Base-by-base conservation (phyloP, 345 rosid species). In the Syzygium jambos region DNA sequence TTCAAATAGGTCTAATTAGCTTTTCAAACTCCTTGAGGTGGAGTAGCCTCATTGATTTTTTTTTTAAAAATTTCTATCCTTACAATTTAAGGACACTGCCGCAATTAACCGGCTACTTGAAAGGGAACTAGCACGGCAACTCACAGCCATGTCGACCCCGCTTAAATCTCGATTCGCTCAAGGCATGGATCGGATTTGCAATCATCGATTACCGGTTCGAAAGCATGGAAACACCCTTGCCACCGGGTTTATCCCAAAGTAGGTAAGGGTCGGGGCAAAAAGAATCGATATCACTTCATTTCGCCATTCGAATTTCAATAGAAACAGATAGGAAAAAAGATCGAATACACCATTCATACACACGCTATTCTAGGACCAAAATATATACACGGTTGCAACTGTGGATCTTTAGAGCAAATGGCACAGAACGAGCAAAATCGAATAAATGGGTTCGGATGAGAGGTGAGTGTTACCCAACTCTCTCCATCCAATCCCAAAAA, bases 381-480 rank as follows among this genome's bases (percentile, higher is more conserved):
- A 9, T 4, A 9, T 19, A 21, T 38, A 43, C 46, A 5, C 7
- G 82, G 82, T 10, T 19, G 82, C 49, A 38, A 73, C 8, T 2
- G 49, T 21, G 82, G 49, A 73, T 22, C 49, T 73, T 73, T 34
- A 73, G 23, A 19, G 49, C 80, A 73, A 57, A 51, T 51, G 49
- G 41, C 27, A 14, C 2, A 7, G 77, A 2, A n/a, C n/a, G 41
- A 52, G 30, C 6, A 34, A 29, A 2, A 53, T 21, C 22, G 46
- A 52, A 53, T 85, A 78, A 87, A 57, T 55, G 52, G 5, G 87
- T 38, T 73, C 23, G 49, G 82, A 63, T 84, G 85, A 86, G 27
- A 91, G 90, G 57, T 85, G 85, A 55, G 54, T 63, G 87, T 54
- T 68, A 90, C 92, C 93, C 56, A 87, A 51, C 85, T 43, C 59